Percentiles rank a stretch among this genome's conserved stretches.
Evolutionary conservation across 805 yeast genomes (phyloP).

Genomic region (Pichia pseudocactophila): DNA sequence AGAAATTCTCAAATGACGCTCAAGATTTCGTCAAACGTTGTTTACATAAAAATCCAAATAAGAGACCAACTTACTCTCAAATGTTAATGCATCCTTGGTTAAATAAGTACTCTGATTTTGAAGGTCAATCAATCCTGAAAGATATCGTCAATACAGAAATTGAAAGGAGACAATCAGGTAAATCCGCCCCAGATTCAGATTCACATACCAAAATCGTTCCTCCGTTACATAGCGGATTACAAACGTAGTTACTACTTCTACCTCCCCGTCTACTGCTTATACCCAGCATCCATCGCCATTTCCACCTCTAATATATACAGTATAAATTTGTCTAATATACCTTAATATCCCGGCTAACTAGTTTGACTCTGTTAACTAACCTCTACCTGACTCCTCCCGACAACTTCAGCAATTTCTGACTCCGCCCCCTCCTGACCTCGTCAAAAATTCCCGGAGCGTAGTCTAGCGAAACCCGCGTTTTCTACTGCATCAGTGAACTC

Average conservation of each 20-base stretch:
- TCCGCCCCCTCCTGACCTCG: no score
- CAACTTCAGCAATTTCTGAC: no score
- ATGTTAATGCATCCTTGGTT: slow-evolving; percentile 84
- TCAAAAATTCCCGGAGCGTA: no score
- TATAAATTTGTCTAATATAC: no score
- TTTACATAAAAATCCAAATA: slow-evolving; percentile 69
- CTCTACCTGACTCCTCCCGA: no score
- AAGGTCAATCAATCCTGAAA: slow-evolving; percentile 22
- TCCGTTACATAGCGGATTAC: slow-evolving; percentile 7
- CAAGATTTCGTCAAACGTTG: slow-evolving; percentile 71
- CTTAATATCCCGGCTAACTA: no score
- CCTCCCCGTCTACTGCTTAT: no score
- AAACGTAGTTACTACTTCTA: background rate
- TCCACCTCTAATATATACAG: no score
- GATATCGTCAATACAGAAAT: slow-evolving; percentile 23
- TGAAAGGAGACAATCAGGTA: slow-evolving; percentile 3
- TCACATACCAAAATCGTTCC: background rate
- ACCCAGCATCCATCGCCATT: no score
- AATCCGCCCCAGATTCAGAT: background rate
- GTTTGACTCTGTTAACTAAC: no score
- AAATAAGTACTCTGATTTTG: slow-evolving; percentile 35
- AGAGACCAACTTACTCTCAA: slow-evolving; percentile 72
- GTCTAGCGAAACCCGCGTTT: no score
- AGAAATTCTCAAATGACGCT: slow-evolving; percentile 62
- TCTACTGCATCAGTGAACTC: no score